Base-by-base conservation (phyloP, 306 rosid genomes). In the Pyrus pyrifolia region DNA sequence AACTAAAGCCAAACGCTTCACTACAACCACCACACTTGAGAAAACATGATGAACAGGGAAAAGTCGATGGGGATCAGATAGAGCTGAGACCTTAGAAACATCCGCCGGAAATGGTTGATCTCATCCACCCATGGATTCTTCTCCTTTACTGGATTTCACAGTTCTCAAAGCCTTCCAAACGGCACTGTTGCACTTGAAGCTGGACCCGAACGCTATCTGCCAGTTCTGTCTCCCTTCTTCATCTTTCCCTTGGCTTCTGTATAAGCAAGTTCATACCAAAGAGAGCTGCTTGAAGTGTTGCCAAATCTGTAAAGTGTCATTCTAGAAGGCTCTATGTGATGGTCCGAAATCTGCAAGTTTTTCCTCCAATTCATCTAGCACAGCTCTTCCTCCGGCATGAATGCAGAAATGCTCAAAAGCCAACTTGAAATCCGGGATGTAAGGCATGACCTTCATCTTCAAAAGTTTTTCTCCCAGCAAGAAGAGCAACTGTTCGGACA, bases 181-280 rank as follows among this genome's bases (percentile, higher is more conserved):
- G 17, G 85, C 87, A 46, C 88, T 83, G 63, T 87, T 89, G 71
- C 89, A 89, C 78, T 89, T 89, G 79, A 89, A 89, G 40, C 91
- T 88, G 0, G 93, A 85, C 31, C 93, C 89, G n/a, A 89, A 87
- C 9, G 89, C 93, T 57, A 89, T 89, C 77, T 87, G 91, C 93
- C 93, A 89, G 86, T 40, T 79, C 88, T 81, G 75, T 87, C 89
- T 33, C 93, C 91, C 60, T 81, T 87, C 76, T 78, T 85, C 53
- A 87, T 78, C 83, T 88, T 83, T 46, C 89, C 91, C 78, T 78
- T 87, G 51, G 89, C 84, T 80, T 87, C 89, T 46, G 83, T 62
- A 63, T 89, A 89, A 58, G 91, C 91, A 80, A 89, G 62, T 76
- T 87, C 93, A 42, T 78, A 85, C 93, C 91, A 89, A 2, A 87